Base-by-base conservation (phyloP, 257 asterid species). In the Vinca minor region DNA sequence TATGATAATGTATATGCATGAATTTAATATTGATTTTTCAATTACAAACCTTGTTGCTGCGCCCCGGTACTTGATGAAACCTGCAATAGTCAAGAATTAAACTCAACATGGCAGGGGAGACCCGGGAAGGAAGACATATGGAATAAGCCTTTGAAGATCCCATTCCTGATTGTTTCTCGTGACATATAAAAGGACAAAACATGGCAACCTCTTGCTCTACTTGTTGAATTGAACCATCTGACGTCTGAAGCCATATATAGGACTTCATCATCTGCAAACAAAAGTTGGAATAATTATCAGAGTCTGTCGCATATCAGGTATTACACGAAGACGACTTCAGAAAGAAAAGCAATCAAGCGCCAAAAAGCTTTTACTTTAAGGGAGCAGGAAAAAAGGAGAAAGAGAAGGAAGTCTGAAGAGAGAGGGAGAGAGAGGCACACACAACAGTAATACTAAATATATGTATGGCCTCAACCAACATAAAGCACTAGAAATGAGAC, bases 51-150 rank as follows among this genome's bases (percentile, higher is more conserved):
- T 89, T 92, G 84, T 89, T 89, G 67, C 96, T 86, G 63, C 88
- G 96, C 29, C 96, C 98, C 20, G 90, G 87, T 66, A 82, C 79
- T 82, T 85, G 96, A 79, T 92, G 98, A 80, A 92, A 88, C 55
- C 89, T 85, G 74, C 96, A 88, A 65, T 88, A 92, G 59, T 92
- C 98, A 64, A 92, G 82, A 75, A 92, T 87, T 79, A 92, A 76
- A 74, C 95, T 84, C 77, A 92, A 71, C 85, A 86, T 79, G 65
- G 88, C 76, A 73, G 92, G 87, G 76, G 75, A 86, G 79, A 91
- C 96, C 61, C 91, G 83, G 55, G 94, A 71, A 78, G 98, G 96
- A 73, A 91, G 98, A 65, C 87, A 78, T 69, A 91, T 86, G 41
- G 95, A 94, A 69, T 82, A 65, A 67, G 75, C 83, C 79, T 91